Percentiles rank a stretch among this genome's conserved stretches.
Conservation (phyloP, 208 protist genomes). For the Endotrypanum monterogeii region DNA sequence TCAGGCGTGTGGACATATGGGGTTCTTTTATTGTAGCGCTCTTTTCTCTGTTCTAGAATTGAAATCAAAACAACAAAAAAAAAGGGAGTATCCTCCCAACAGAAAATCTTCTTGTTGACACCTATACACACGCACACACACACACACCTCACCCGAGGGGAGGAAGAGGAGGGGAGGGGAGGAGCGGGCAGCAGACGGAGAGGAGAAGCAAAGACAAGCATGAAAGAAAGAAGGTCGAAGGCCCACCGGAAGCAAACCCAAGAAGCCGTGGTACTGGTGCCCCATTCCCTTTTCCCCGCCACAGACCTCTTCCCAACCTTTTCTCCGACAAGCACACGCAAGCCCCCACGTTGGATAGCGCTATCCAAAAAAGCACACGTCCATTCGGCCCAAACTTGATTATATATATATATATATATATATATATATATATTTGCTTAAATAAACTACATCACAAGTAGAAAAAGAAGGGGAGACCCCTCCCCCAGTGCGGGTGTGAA, state of each 20-base stretch:
- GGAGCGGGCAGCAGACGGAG: background rate
- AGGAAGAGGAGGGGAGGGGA: background rate
- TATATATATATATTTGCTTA: too few species aligned
- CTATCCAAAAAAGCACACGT: background rate
- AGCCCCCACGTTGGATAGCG: background rate
- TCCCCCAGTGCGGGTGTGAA: background rate
- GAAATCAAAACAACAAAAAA: background rate
- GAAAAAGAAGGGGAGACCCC: too few species aligned
- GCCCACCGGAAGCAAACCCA: background rate
- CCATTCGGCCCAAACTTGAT: background rate
- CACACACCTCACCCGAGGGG: background rate
- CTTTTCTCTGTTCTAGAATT: background rate
- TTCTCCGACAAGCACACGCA: background rate
- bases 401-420: too few species aligned
- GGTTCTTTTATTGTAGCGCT: too few species aligned
- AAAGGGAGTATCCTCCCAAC: background rate
- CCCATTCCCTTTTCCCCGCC: too few species aligned
- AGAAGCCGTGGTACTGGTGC: background rate
- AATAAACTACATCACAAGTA: slow-evolving; percentile 6
- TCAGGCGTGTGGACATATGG: background rate
- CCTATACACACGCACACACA: slow-evolving; percentile 3
- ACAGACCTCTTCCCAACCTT: background rate
- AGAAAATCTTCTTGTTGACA: background rate
- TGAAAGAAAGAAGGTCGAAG: background rate
- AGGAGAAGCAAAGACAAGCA: too few species aligned